Conservation (phyloP, 768 basidiomycete genomes). For the Auricularia auricula-judae region DNA sequence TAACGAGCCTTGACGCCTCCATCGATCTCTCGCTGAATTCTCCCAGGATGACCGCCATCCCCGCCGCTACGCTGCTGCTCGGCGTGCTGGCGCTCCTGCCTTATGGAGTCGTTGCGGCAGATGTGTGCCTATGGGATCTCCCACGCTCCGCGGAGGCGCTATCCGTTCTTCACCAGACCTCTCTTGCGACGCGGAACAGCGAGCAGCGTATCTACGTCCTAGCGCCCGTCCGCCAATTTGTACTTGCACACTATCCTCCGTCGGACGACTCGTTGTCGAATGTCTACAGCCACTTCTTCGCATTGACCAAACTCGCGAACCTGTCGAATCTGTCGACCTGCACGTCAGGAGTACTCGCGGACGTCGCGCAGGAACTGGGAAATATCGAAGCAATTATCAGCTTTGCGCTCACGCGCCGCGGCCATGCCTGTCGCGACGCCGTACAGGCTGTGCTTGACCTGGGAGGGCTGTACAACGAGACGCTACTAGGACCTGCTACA, state of each 20-base stretch:
- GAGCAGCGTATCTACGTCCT: neutral
- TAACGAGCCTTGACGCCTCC: neutral
- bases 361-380: too few relatives aligned
- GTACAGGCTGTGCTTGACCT: too few relatives aligned
- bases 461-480: too few relatives aligned
- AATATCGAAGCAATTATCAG: too few relatives aligned
- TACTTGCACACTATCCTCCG: neutral
- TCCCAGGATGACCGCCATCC: neutral
- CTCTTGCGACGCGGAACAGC: neutral
- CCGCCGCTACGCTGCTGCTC: neutral
- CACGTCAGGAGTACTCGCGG: too few relatives aligned
- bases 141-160: neutral
- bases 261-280: too few relatives aligned
- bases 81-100: neutral
- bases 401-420: too few relatives aligned
- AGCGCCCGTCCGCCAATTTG: neutral
- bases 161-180: neutral
- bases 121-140: slow-evolving; percentile 7
- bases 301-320: too few relatives aligned
- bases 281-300: too few relatives aligned
- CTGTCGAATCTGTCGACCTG: too few relatives aligned
- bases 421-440: too few relatives aligned
- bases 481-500: too few relatives aligned
- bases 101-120: slow-evolving; percentile 5
- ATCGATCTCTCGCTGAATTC: neutral